Percentiles rank a stretch among this genome's conserved stretches.
These are phyloP conservation scores for Schizochytrium sp. DNA, from an alignment of 108 stramenopile species.

Conservation along the genomic window DNA sequence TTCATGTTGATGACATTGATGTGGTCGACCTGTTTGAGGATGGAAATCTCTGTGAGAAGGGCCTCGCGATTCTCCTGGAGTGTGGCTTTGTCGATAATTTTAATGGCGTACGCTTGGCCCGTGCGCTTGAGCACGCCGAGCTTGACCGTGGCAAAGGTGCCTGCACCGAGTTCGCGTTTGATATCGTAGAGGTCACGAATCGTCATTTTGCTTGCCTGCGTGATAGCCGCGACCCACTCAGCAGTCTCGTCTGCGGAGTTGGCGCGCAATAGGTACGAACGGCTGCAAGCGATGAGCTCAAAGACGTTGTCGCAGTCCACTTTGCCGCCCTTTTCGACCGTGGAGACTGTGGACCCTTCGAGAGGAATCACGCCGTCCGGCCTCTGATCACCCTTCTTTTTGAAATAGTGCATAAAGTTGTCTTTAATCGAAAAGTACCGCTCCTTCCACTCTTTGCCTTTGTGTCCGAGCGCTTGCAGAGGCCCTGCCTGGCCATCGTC, in stretches of 20 bases:
- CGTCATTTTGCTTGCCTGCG: not conserved
- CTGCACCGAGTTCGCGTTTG: slow-evolving; percentile 2
- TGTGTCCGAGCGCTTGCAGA: not conserved
- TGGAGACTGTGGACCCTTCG: not conserved
- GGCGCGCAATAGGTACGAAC: slow-evolving; percentile 8
- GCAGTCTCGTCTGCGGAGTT: not conserved
- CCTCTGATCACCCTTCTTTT: not conserved
- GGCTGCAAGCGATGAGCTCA: slow-evolving; percentile 6
- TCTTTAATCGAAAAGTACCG: not conserved
- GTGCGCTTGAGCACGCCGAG: not conserved
- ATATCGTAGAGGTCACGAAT: slow-evolving; percentile 12
- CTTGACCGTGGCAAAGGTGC: slow-evolving; percentile 13
- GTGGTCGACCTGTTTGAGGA: slow-evolving; percentile 29
- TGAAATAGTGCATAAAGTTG: slow-evolving; percentile 19
- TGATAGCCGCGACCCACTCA: not conserved
- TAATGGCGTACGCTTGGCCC: slow-evolving; percentile 3
- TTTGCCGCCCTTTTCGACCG: not conserved
- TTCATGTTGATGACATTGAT: slow-evolving; percentile 35
- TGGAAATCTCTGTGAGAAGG: slow-evolving; percentile 17
- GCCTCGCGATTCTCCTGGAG: slow-evolving; percentile 13
- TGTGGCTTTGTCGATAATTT: slow-evolving; percentile 8
- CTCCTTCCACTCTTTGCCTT: slow-evolving; percentile 12
- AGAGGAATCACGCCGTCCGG: slow-evolving; percentile 9
- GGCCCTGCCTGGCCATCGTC: not conserved
- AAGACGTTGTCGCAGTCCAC: slow-evolving; percentile 6